Evolutionary conservation across 2,329 filamentous ascomycete genomes (phyloP).

Genomic region (Akanthomyces dipterigenus): DNA sequence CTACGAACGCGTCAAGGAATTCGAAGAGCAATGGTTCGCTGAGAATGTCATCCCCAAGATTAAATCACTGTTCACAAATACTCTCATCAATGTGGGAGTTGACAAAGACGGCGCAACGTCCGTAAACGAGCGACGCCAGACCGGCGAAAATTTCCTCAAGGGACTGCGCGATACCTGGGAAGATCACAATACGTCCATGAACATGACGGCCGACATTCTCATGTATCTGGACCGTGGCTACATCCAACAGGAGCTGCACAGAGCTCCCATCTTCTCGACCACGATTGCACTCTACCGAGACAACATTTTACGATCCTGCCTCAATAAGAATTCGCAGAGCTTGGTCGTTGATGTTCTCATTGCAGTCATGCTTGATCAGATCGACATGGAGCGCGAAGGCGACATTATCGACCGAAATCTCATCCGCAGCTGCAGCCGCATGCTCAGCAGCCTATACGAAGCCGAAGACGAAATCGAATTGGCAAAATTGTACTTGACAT

Average conservation of each 20-base stretch:
- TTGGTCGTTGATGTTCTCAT: slow-evolving; percentile 70
- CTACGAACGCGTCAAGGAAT: slow-evolving; percentile 71
- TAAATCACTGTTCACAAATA: slow-evolving; percentile 61
- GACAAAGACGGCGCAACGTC: slow-evolving; percentile 52
- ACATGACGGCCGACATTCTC: slow-evolving; percentile 91
- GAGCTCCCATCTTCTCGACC: slow-evolving; percentile 73
- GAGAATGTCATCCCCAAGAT: slow-evolving; percentile 67
- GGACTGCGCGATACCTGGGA: slow-evolving; percentile 75
- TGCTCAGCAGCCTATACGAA: slow-evolving; percentile 86
- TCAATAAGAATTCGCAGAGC: slow-evolving; percentile 38
- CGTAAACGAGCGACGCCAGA: slow-evolving; percentile 69
- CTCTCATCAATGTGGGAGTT: slow-evolving; percentile 55
- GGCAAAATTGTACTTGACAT: slow-evolving; percentile 74
- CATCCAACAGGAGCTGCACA: slow-evolving; percentile 56
- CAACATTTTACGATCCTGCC: slow-evolving; percentile 62
- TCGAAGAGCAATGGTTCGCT: slow-evolving; percentile 77
- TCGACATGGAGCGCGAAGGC: slow-evolving; percentile 85
- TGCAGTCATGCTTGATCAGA: slow-evolving; percentile 79
- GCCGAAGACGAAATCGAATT: slow-evolving; percentile 69
- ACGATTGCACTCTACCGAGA: slow-evolving; percentile 87
- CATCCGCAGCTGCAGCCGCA: slow-evolving; percentile 75
- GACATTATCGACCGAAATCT: slow-evolving; percentile 80
- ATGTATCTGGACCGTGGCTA: slow-evolving; percentile 96
- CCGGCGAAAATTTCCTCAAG: slow-evolving; percentile 76
- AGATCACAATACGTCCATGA: slow-evolving; percentile 87